These are phyloP conservation scores for Monilinia laxa DNA, from an alignment of 2,329 filamentous ascomycete species.

Conservation along the genomic window DNA sequence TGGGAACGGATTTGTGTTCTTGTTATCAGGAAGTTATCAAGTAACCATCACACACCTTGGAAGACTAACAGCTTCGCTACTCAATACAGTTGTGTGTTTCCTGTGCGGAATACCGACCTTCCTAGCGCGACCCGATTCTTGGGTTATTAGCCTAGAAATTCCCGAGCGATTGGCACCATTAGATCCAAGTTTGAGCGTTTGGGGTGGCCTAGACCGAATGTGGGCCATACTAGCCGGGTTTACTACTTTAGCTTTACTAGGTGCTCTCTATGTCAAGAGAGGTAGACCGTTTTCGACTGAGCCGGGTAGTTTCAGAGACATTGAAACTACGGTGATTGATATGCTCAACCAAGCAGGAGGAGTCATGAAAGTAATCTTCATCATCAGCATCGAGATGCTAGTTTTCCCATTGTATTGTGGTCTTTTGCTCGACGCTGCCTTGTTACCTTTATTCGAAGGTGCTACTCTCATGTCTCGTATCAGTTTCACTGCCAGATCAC, in stretches of 20 bases:
- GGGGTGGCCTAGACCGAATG: constrained; percentile 63
- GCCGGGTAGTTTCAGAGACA: constrained; percentile 53
- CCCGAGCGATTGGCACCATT: constrained; percentile 41
- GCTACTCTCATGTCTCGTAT: constrained; percentile 76
- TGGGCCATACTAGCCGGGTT: constrained; percentile 82
- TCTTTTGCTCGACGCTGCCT: constrained; percentile 80
- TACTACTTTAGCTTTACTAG: constrained; percentile 68
- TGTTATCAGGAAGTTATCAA: constrained; percentile 47
- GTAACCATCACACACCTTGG: constrained; percentile 30
- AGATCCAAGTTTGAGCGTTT: constrained; percentile 62
- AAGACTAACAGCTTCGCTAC: background rate
- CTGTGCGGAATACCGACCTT: constrained; percentile 41
- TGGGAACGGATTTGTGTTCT: constrained; percentile 45
- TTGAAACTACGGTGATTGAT: constrained; percentile 79
- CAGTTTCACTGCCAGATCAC: constrained; percentile 73
- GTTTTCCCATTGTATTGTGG: constrained; percentile 96
- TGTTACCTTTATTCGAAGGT: constrained; percentile 84
- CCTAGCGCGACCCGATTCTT: constrained; percentile 51
- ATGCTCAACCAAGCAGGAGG: constrained; percentile 89
- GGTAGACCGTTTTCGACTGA: constrained; percentile 65
- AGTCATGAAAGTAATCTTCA: constrained; percentile 95
- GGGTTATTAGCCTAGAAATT: constrained; percentile 58
- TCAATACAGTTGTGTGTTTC: constrained; percentile 5
- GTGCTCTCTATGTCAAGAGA: constrained; percentile 75
- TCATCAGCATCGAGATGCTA: constrained; percentile 99